Evolutionary conservation across 768 basidiomycete species (phyloP), one percentile per base, ranked within the genome.

Genomic region (Tylopilus vinaceipallidus): DNA sequence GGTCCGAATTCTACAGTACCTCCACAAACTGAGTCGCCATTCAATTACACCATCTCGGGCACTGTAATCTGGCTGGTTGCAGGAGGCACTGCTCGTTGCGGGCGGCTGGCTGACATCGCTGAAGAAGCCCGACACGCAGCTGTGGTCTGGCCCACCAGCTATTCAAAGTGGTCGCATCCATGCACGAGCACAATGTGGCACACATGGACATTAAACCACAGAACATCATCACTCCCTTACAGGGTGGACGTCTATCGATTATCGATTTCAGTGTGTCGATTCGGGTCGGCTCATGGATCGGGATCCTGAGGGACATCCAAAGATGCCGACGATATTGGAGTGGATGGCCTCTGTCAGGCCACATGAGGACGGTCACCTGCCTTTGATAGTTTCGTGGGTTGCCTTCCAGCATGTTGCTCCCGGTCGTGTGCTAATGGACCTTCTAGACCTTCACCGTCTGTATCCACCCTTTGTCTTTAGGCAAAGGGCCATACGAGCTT

Each of bases 121-220:
- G 6, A 1, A 35, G 2, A 26, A 34, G 4, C 44, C 5, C 0
- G 9, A 23, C 16, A 16, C 22, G 29, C 39, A 42, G 2, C 2
- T 52, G 4, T 43, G 52, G 47, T 45, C 49, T 35, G 8, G 34
- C 46, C 0, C 11, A 9, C 1, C 50, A 52, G 23, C 46, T 52
- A 10, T 3, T 52, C n/a, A 40, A 52, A 13, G 50, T 26, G 4
- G 40, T 52, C 7, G 20, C 24, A 3, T 52, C 48, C 45, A 52
- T 47, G 60, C 60, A 60, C 26, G 22, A 50, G n/a, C 42, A 64
- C 22, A 17, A 30, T 2, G 36, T 61, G 2, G 60, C 49, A 0
- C 54, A 61, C 43, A 42, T 54, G 34, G 60, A 62, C 17, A 24
- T 61, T 11, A 61, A 62, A 3, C 45, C 38, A 0, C 19, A 14